Base-by-base conservation (phyloP, 1,139 yeast genomes). In the Yamadazyma diddensiae region DNA sequence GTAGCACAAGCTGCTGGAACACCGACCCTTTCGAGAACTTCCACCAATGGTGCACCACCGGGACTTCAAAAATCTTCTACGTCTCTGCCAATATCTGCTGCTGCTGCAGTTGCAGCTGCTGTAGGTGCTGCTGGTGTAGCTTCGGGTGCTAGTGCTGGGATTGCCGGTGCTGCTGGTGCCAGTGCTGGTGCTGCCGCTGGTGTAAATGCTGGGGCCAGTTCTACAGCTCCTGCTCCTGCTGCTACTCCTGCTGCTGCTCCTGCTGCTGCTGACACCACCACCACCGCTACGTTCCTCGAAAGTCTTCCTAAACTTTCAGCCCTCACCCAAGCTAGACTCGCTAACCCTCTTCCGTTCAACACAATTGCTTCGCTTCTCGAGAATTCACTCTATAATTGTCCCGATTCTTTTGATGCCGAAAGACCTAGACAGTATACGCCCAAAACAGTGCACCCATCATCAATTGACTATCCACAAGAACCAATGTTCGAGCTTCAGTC, bases 401-500 rank as follows among this genome's bases (percentile, higher is more conserved):
- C 99, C 0, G 97, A 92, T 57, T 86, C 97, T 1, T 73, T 80
- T 41, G 94, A 90, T 54, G 83, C 95, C 2, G 97, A 92, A 49
- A 79, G 77, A 44, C 97, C 97, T 18, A 72, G 81, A 42, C 77
- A 77, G 42, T 90, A 90, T 55, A 77, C 72, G 41, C 95, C 96
- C n/a, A 61, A 64, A 15, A 78, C 79, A 45, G 94, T 94, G 31
- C 95, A 84, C 53, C 95, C 97, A 11, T 86, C 95, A 4, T 86
- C 94, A 29, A 76, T 86, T 15, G 87, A 82, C 57, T 92, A 88
- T 60, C 98, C 99, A 3, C 92, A 82, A 53, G 96, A 87, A 46
- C 95, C 96, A 28, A 70, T 76, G 68, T 73, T 70, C 47, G 80
- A 73, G 49, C 59, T 74, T 43, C 74, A 70, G 37, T 59, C 72